Conservation (phyloP, 202 grass and related monocot genomes). For the Musa balbisiana region DNA sequence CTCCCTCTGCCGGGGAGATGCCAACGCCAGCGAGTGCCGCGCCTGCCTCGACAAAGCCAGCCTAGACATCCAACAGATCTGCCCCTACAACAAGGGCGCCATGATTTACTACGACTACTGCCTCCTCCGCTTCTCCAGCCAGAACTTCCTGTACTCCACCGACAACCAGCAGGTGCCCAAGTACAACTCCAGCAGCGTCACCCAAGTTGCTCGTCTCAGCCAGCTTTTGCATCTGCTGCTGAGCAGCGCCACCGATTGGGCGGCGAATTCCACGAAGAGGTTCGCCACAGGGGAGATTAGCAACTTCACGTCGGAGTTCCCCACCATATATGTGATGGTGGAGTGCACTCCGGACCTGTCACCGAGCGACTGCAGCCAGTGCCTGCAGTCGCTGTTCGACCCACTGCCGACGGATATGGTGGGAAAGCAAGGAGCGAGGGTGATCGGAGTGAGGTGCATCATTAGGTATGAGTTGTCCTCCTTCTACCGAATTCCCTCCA, state of each 20-base stretch:
- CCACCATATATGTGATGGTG: constrained; percentile 39
- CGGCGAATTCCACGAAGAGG: constrained; percentile 22
- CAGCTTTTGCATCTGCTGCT: neutral
- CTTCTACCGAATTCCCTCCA: constrained; percentile 17
- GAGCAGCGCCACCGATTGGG: neutral
- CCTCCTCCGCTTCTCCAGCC: constrained; percentile 43
- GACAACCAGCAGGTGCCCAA: neutral
- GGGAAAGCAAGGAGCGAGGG: neutral
- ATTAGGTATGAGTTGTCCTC: neutral
- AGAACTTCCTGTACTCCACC: constrained; percentile 23
- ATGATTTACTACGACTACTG: constrained; percentile 33
- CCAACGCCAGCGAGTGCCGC: constrained; percentile 29
- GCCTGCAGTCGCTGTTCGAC: constrained; percentile 3
- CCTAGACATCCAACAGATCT: constrained; percentile 16
- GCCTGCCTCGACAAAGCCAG: constrained; percentile 28
- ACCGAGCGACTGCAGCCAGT: neutral
- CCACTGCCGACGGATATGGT: neutral
- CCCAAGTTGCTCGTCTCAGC: neutral
- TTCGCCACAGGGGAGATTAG: constrained; percentile 25
- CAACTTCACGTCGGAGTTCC: neutral
- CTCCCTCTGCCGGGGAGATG: constrained; percentile 24
- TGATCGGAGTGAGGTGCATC: neutral
- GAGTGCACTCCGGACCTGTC: constrained; percentile 37
- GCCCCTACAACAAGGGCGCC: constrained; percentile 29
- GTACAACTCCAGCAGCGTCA: neutral